Evolutionary conservation across 2,329 filamentous ascomycete genomes (phyloP), one percentile per base, ranked within the genome.

Genomic region (Byssochlamys sp.): DNA sequence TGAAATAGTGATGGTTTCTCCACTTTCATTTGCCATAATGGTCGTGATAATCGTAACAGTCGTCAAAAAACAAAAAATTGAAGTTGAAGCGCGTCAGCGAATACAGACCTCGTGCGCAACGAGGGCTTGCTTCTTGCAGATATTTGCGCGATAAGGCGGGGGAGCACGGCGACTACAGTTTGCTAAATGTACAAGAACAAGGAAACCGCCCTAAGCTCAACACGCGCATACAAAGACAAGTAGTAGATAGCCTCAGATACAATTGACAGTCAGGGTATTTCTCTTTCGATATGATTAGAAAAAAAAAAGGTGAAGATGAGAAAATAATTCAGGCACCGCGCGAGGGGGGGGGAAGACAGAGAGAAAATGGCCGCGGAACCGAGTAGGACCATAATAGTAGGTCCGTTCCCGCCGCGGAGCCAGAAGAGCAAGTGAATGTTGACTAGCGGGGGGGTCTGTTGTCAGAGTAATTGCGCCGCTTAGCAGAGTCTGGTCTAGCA

Each of bases 1-100:
- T 48, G 68, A 62, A 58, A 71, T 63, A 54, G 63, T 67, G 52
- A 70, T 58, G 35, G 63, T 62, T 57, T 67, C 62, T 48, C 55
- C 54, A 26, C 24, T 57, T 54, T 56, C 52, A 57, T 59, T 53
- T 50, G 58, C 53, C 60, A 61, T 61, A 35, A 55, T 56, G 55
- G 59, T 56, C 57, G 58, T 61, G 51, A 54, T 26, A 53, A n/a
- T 63, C 60, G 62, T 62, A 56, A 59, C 50, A 55, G 58, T 58
- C 59, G 58, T 61, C 33, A 54, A 54, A 52, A 39, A 53, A 31
- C 11, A 33, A 25, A 55, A 28, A 28, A 33, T 24, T 27, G 26
- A 52, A 52, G 5, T 24, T 27, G 26, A 52, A 52, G 5, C 2
- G 14, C 6, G 39, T 45, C 39, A 45, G n/a, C 9, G 39, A 19